Percentiles rank a stretch among this genome's conserved stretches.
These are phyloP conservation scores for Theobroma cacao DNA, from an alignment of 345 rosid species.

Conservation along the genomic window DNA sequence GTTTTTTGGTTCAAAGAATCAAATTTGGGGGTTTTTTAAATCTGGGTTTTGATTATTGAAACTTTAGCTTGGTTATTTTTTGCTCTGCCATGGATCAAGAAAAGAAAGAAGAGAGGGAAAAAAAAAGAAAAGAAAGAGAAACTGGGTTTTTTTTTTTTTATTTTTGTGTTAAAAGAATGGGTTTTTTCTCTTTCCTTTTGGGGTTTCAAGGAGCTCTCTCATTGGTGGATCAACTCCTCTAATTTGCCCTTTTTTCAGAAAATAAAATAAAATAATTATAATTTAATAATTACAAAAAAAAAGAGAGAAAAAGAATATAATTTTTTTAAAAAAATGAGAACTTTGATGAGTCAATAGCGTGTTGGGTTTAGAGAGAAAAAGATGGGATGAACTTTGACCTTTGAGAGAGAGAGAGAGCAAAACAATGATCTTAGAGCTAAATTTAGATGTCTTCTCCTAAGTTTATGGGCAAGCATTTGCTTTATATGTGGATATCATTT, in stretches of 20 bases:
- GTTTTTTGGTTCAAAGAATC: slow-evolving; percentile 15
- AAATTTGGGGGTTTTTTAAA: slow-evolving; percentile 15
- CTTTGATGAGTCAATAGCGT: slow-evolving; percentile 40
- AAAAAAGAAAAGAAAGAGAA: slow-evolving; percentile 30
- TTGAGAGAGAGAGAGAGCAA: background rate
- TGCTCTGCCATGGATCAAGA: slow-evolving; percentile 27
- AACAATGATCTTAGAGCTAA: background rate
- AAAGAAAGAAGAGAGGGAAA: background rate
- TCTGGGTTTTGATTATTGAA: slow-evolving; percentile 18
- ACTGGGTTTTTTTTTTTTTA: slow-evolving; percentile 11
- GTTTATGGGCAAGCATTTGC: slow-evolving; percentile 22
- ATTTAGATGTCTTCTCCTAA: slow-evolving; percentile 16
- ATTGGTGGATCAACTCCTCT: slow-evolving; percentile 30
- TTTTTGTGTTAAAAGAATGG: background rate
- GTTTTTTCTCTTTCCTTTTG: background rate
- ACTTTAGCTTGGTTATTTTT: background rate
- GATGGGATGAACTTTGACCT: slow-evolving; percentile 14
- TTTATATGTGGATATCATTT: slow-evolving; percentile 7
- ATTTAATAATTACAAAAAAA: background rate
- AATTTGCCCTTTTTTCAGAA: slow-evolving; percentile 11
- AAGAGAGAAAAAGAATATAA: background rate
- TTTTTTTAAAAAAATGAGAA: background rate
- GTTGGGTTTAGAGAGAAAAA: slow-evolving; percentile 29
- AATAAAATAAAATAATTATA: slow-evolving; percentile 4
- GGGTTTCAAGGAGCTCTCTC: slow-evolving; percentile 3